Percentiles rank a stretch among this genome's conserved stretches.
phyloP scores from a whole-genome alignment of 2,329 filamentous ascomycete genomes.

The Scopulariopsis brevicaulis region DNA sequence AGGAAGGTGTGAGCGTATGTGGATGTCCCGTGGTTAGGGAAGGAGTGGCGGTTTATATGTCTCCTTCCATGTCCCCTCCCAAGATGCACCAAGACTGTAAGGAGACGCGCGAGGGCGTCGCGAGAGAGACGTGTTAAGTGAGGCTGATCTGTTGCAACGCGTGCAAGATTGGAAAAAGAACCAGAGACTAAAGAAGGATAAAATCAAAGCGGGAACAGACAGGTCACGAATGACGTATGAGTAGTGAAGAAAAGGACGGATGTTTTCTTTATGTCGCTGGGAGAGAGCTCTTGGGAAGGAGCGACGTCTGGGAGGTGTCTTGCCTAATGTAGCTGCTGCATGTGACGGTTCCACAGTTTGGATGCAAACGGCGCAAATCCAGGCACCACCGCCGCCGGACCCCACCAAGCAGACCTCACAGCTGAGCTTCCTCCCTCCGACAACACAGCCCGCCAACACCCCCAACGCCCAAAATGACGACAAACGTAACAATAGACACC shows the following conservation, averaged over 20 bases:
- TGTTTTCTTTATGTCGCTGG: background rate
- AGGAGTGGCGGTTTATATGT: background rate
- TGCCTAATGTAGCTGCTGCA: background rate
- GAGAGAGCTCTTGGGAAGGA: background rate
- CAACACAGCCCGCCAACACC: background rate
- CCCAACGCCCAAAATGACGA: slow-evolving; percentile 46
- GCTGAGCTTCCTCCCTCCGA: background rate
- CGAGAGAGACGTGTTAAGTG: background rate
- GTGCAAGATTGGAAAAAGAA: background rate
- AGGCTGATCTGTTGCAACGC: background rate
- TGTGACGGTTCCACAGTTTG: background rate
- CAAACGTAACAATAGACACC: slow-evolving; percentile 71
- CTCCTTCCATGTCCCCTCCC: background rate
- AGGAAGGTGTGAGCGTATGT: background rate
- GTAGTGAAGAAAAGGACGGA: background rate
- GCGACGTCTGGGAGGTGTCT: background rate
- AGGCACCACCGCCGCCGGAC: background rate
- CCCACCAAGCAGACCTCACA: background rate
- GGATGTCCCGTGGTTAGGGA: background rate
- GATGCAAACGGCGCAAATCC: background rate
- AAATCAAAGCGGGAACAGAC: background rate
- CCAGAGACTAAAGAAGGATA: background rate
- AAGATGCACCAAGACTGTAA: background rate
- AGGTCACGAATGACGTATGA: background rate
- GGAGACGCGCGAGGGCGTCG: background rate